Conservation (phyloP, 2,329 filamentous ascomycete genomes). For the Stylonectria norvegica region DNA sequence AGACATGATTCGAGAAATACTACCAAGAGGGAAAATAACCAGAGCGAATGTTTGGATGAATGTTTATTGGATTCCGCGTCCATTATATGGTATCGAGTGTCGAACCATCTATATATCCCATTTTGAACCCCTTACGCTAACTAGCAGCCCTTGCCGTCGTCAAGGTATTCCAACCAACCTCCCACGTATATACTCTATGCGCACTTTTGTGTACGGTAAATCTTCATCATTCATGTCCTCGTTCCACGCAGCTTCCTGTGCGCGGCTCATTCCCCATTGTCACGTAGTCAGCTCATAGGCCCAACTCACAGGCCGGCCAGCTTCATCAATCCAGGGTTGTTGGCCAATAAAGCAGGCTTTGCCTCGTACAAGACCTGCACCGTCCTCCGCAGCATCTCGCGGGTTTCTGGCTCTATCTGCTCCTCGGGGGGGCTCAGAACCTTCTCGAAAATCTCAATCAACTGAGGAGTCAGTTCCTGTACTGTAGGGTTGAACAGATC, state of each 20-base stretch:
- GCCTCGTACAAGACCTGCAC: constrained; percentile 48
- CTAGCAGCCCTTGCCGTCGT: constrained; percentile 11
- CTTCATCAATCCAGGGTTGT: constrained; percentile 31
- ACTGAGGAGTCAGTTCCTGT: constrained; percentile 64
- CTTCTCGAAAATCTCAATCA: constrained; percentile 69
- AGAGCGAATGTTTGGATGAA: no score
- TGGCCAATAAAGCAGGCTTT: constrained; percentile 32
- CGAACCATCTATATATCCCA: constrained; percentile 1
- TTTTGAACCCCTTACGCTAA: constrained; percentile 3
- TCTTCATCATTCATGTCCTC: constrained; percentile 26
- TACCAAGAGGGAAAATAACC: no score
- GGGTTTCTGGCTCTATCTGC: constrained; percentile 70
- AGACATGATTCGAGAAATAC: no score
- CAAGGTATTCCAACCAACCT: constrained; percentile 10
- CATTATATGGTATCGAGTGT: constrained; percentile 4
- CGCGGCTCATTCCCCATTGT: not conserved
- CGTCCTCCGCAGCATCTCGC: constrained; percentile 61
- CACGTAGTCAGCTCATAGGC: constrained; percentile 1
- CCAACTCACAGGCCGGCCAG: constrained; percentile 30
- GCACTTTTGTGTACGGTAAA: constrained; percentile 13
- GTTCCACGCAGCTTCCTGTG: no score
- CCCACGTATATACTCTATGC: constrained; percentile 23
- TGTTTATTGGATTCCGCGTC: constrained; percentile 18
- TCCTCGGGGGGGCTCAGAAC: constrained; percentile 70
- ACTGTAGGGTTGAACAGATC: constrained; percentile 66